Evolutionary conservation across 1,284 basidiomycete species (phyloP).

Genomic region (Ganoderma resinaceum): DNA sequence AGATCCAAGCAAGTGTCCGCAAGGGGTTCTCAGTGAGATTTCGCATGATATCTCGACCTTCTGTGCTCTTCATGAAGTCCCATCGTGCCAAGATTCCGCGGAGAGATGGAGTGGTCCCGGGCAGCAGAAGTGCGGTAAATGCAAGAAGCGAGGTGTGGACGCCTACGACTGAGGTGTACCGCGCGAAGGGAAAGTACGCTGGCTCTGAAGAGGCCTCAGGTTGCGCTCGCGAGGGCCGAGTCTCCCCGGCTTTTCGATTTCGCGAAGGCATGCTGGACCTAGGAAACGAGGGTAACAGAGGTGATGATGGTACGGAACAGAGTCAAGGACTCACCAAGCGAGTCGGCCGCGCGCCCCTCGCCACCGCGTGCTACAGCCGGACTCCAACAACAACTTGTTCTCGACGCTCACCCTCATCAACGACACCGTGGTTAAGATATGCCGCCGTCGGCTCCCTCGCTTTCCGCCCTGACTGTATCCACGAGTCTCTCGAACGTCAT

Average conservation of each 20-base stretch:
- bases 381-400: constrained; percentile 1
- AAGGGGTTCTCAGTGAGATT: constrained; percentile 70
- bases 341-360: constrained; percentile 1
- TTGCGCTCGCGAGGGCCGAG: neutral
- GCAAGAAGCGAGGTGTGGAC: constrained; percentile 73
- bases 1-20: constrained; percentile 67
- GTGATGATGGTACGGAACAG: neutral
- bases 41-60: constrained; percentile 67
- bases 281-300: neutral
- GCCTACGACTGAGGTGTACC: constrained; percentile 77
- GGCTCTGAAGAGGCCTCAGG: constrained; percentile 10
- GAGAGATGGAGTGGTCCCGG: constrained; percentile 55
- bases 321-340: neutral
- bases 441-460: neutral
- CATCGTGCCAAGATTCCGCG: constrained; percentile 40
- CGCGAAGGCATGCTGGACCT: constrained; percentile 28
- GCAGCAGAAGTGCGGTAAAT: constrained; percentile 72
- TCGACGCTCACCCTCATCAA: neutral
- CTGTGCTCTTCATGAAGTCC: constrained; percentile 38
- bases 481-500: neutral
- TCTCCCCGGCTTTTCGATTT: constrained; percentile 23
- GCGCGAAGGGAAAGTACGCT: constrained; percentile 50
- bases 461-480: neutral
- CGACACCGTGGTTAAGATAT: neutral
- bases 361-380: neutral